Conservation (phyloP, 2,329 filamentous ascomycete genomes). For the Scortechinia acanthostroma region DNA sequence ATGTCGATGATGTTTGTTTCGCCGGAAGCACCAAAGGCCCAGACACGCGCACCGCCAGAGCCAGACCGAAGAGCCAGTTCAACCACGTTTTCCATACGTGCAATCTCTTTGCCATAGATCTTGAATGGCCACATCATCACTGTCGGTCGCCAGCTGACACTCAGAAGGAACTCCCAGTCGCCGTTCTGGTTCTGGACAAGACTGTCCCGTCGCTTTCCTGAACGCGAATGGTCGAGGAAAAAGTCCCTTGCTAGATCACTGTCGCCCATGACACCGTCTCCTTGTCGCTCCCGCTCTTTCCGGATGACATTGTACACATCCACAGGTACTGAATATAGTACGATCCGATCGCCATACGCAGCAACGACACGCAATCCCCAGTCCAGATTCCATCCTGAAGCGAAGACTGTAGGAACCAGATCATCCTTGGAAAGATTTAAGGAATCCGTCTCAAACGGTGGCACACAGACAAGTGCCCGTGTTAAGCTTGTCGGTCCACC, state of each 20-base stretch:
- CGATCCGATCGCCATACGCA: not conserved
- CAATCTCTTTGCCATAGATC: not conserved
- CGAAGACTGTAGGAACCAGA: not conserved
- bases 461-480: not conserved
- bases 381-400: not conserved
- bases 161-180: slow-evolving; percentile 6
- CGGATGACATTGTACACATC: slow-evolving; percentile 12
- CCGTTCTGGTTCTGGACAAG: slow-evolving; percentile 20
- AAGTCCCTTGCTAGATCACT: slow-evolving; percentile 19
- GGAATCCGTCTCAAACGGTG: not conserved
- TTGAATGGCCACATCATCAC: slow-evolving; percentile 2
- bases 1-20: not conserved
- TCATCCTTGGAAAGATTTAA: not conserved
- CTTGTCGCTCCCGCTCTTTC: slow-evolving; percentile 19
- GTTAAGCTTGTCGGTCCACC: slow-evolving; percentile 16
- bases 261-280: slow-evolving; percentile 19
- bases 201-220: slow-evolving; percentile 15
- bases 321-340: not conserved
- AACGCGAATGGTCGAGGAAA: slow-evolving; percentile 16
- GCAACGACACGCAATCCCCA: not conserved
- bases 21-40: not conserved
- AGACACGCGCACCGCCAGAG: not conserved
- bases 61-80: not conserved
- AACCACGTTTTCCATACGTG: not conserved
- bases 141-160: not conserved